Evolutionary conservation across 129 eudicot species (phyloP).

Genomic region (Artemisia annua): DNA sequence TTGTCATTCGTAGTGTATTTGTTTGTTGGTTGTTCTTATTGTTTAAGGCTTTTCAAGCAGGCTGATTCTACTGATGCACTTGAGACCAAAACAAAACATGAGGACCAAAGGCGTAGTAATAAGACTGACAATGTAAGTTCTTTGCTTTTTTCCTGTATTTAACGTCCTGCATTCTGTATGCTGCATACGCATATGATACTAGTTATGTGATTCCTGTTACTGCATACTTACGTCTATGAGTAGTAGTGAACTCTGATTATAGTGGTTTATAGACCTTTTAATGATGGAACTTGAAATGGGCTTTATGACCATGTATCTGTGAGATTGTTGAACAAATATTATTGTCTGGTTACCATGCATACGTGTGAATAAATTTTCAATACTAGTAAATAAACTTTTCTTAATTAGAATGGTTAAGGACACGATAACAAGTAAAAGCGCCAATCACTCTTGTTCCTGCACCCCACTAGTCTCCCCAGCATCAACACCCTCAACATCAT

Average conservation of each 20-base stretch:
- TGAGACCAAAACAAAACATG: constrained; percentile 35
- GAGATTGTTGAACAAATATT: background rate
- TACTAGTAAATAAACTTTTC: too few species aligned
- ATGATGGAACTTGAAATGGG: background rate
- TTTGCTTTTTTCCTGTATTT: constrained; percentile 13
- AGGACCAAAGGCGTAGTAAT: constrained; percentile 46
- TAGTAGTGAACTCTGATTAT: background rate
- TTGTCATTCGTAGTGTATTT: background rate
- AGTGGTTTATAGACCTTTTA: too few species aligned
- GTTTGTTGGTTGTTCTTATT: constrained; percentile 18
- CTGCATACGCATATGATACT: constrained; percentile 1
- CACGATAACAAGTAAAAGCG: background rate
- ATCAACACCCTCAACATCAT: constrained; percentile 90
- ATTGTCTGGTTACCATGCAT: background rate
- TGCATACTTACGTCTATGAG: background rate
- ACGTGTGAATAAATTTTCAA: too few species aligned
- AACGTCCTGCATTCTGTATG: background rate
- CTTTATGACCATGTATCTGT: background rate
- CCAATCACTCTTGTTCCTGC: constrained; percentile 64
- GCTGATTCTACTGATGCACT: constrained; percentile 43
- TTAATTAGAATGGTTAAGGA: background rate
- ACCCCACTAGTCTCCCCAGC: constrained; percentile 51
- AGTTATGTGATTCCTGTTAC: background rate
- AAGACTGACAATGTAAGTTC: constrained; percentile 61
- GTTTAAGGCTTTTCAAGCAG: constrained; percentile 34